Conservation (phyloP, 352 stramenopile species). For the Peronospora destructor region DNA sequence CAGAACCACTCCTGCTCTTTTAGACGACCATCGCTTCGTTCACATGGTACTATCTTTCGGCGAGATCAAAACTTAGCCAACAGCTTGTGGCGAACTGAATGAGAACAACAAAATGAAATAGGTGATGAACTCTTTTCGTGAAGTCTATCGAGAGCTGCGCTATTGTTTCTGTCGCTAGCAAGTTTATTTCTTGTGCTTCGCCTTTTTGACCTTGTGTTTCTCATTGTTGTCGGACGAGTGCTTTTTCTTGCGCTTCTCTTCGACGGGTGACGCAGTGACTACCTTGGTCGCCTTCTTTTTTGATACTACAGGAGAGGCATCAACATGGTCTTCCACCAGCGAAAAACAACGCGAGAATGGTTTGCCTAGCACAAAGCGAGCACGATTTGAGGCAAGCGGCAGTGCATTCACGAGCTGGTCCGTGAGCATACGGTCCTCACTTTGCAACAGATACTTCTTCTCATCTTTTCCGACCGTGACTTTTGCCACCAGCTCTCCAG, state of each 20-base stretch:
- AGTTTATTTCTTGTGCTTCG: constrained; percentile 40
- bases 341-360: constrained; percentile 71
- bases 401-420: constrained; percentile 77
- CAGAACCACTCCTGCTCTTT: constrained; percentile 73
- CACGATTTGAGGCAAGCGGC: constrained; percentile 44
- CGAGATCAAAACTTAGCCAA: constrained; percentile 5
- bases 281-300: constrained; percentile 10
- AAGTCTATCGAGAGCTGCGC: constrained; percentile 30
- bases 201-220: constrained; percentile 53
- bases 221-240: constrained; percentile 23
- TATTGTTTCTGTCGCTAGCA: constrained; percentile 21
- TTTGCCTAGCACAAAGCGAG: constrained; percentile 60
- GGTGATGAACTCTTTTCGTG: constrained; percentile 26
- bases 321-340: constrained; percentile 44
- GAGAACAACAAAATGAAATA: constrained; percentile 28
- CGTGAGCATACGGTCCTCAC: constrained; percentile 53
- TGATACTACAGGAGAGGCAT: constrained; percentile 11
- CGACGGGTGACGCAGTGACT: constrained; percentile 6
- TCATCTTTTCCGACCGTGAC: constrained; percentile 30
- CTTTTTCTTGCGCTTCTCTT: constrained; percentile 34
- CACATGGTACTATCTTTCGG: constrained; percentile 7
- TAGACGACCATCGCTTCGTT: constrained; percentile 35
- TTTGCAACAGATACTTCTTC: constrained; percentile 54
- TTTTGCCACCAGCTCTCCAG: constrained; percentile 37
- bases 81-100: constrained; percentile 2